Base-by-base conservation (phyloP, 305 asterid genomes). In the Andrographis paniculata region DNA sequence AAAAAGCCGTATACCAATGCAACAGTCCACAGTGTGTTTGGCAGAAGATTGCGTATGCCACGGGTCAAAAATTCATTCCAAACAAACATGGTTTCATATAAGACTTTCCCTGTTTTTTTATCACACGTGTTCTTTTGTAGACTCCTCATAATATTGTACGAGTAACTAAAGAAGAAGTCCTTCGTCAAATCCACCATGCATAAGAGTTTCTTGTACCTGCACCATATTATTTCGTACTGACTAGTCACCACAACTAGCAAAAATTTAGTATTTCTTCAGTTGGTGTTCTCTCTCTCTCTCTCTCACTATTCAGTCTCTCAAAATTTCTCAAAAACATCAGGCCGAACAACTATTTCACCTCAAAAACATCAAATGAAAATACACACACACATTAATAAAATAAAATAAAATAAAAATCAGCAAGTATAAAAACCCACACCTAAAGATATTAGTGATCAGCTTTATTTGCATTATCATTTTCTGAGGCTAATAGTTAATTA, bases 51-150 rank as follows among this genome's bases (percentile, higher is more conserved):
- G 23, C 82, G 76, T 54, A 76, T 67, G 60, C 71, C 85, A 36
- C 82, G 79, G 44, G 93, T 82, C 59, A 82, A 68, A 67, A 75
- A 82, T 72, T 78, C 88, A 58, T 82, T 82, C 93, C 93, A 82
- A 24, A 82, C 93, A 50, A 82, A 82, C 93, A 82, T 78, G 46
- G 88, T 75, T 47, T 78, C 93, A 22, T 78, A 78, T 33, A 74
- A 49, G 57, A 60, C 73, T 46, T 61, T 66, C 48, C 75, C 80
- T 13, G 75, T 59, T 45, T 66, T 63, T 17, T 51, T 53, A 46
- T 66, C 71, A 73, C 73, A 62, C 69, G 57, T 66, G 62, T 78
- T 82, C 67, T 63, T 75, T 62, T 82, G 93, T 42, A 82, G 65
- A 66, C 93, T 78, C 69, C 77, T 67, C 93, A 78, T 82, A 58